Evolutionary conservation across 2,329 filamentous ascomycete genomes (phyloP), one percentile per base, ranked within the genome.

Genomic region (Akanthomyces uredinophilus): DNA sequence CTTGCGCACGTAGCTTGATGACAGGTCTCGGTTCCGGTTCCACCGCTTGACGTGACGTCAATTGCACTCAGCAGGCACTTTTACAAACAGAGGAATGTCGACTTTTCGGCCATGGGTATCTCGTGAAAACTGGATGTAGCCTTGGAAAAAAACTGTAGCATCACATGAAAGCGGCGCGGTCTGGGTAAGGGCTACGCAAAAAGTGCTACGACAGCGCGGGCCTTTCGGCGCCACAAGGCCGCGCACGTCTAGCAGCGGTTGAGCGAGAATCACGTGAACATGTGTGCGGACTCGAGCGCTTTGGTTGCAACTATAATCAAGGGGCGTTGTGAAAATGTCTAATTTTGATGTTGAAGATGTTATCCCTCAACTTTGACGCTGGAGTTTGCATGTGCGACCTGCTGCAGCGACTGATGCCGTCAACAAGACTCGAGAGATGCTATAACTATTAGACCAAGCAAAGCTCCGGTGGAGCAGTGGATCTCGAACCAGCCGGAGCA

Each of bases 131-230:
- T 10, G 2, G 47, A 20, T 2, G 16, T n/a, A 7, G 27, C n/a
- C 8, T 14, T 11, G 14, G 35, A 41, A 13, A 32, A 44, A 32
- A 20, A n/a, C 22, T 51, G 49, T 4, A 47, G 11, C 5, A 22
- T 53, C 49, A 53, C 58, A 60, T 60, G 58, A 53, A 60, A 53
- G 29, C 41, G 37, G 27, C 39, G 32, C 58, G 37, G 24, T 29
- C 50, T 60, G 58, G 58, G 49, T 60, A 60, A 60, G 58, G 56
- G 56, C 56, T 53, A 29, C 39, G 37, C 24, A 16, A 46, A 24
- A 20, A 24, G 13, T n/a, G 27, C 44, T 37, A 35, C 44, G 53
- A 56, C 27, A 39, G 41, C 53, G 41, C 29, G 37, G 54, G 41
- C 29, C 29, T 32, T 29, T 18, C 27, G n/a, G 54, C 13, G 52